Percentiles rank a stretch among this genome's conserved stretches.
phyloP scores from a whole-genome alignment of 2,329 filamentous ascomycete genomes.

The Phoma sp. region DNA sequence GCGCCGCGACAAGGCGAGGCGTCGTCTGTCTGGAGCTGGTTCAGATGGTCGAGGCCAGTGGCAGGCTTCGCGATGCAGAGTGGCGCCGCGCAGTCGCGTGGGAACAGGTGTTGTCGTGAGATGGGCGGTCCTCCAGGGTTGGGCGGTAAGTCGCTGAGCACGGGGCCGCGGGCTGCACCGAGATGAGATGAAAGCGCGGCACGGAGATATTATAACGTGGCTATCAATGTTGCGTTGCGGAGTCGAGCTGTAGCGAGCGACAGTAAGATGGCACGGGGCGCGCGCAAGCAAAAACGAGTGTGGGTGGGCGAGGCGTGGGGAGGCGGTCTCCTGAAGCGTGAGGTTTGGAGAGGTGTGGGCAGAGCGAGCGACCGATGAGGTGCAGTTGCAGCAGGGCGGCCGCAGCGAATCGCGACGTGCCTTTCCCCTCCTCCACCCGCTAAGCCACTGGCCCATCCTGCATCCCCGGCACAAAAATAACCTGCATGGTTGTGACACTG shows the following conservation, averaged over 20 bases:
- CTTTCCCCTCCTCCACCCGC: slow-evolving; percentile 18
- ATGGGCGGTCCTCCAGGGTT: slow-evolving; percentile 2
- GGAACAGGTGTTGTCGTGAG: slow-evolving; percentile 10
- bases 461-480: slow-evolving; percentile 37
- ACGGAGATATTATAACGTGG: slow-evolving; percentile 16
- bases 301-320: slow-evolving; percentile 10
- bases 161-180: slow-evolving; percentile 21
- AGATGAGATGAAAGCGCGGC: slow-evolving; percentile 17
- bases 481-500: slow-evolving; percentile 34
- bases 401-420: slow-evolving; percentile 9
- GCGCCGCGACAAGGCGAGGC: slow-evolving; percentile 32
- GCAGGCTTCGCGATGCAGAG: slow-evolving; percentile 3
- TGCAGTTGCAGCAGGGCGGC: slow-evolving; percentile 12
- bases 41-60: slow-evolving; percentile 13
- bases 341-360: slow-evolving; percentile 8
- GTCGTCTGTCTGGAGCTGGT: slow-evolving; percentile 13
- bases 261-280: not conserved
- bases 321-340: slow-evolving; percentile 12
- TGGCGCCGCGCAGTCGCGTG: slow-evolving; percentile 19
- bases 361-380: slow-evolving; percentile 14
- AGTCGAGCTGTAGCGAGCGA: slow-evolving; percentile 10
- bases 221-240: slow-evolving; percentile 10
- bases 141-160: slow-evolving; percentile 20
- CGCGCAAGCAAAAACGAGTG: slow-evolving; percentile 15
- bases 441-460: slow-evolving; percentile 27